Percentiles rank a stretch among this genome's conserved stretches.
Conservation (phyloP, 306 rosid species). For the Lathyrus tuberosus region DNA sequence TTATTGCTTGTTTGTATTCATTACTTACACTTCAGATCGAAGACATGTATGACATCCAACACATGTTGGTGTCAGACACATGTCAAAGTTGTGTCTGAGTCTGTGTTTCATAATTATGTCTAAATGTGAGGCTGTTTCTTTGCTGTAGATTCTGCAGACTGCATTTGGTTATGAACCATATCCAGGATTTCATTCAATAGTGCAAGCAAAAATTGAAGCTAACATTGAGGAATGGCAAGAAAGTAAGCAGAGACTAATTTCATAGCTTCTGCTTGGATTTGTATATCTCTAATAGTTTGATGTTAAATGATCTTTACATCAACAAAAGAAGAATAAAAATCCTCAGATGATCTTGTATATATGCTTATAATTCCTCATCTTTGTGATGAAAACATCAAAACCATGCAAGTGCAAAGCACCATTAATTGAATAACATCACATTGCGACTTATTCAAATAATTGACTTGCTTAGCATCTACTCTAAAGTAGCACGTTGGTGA, state of each 20-base stretch:
- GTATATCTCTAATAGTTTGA: slow-evolving; percentile 8
- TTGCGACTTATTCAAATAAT: slow-evolving; percentile 34
- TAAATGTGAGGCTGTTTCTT: background rate
- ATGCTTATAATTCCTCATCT: background rate
- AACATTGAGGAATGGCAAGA: slow-evolving; percentile 63
- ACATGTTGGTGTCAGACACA: background rate
- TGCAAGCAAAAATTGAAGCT: slow-evolving; percentile 57
- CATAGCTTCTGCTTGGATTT: slow-evolving; percentile 43
- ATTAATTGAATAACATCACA: background rate
- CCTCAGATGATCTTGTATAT: slow-evolving; percentile 3
- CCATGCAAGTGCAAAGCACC: background rate
- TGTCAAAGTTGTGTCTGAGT: background rate
- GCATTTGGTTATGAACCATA: slow-evolving; percentile 70
- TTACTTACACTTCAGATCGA: background rate
- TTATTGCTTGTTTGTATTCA: slow-evolving; percentile 14
- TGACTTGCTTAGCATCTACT: background rate
- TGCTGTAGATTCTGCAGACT: slow-evolving; percentile 61
- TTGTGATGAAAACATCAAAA: slow-evolving; percentile 14
- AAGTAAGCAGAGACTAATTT: slow-evolving; percentile 55
- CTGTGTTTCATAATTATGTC: background rate
- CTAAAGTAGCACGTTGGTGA: background rate
- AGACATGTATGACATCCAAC: background rate
- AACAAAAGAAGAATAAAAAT: slow-evolving; percentile 19
- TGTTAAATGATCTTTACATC: slow-evolving; percentile 7
- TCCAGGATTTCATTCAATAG: slow-evolving; percentile 67